These are phyloP conservation scores for Acanthamoeba castellanii DNA, from an alignment of 208 protist species.

Conservation along the genomic window DNA sequence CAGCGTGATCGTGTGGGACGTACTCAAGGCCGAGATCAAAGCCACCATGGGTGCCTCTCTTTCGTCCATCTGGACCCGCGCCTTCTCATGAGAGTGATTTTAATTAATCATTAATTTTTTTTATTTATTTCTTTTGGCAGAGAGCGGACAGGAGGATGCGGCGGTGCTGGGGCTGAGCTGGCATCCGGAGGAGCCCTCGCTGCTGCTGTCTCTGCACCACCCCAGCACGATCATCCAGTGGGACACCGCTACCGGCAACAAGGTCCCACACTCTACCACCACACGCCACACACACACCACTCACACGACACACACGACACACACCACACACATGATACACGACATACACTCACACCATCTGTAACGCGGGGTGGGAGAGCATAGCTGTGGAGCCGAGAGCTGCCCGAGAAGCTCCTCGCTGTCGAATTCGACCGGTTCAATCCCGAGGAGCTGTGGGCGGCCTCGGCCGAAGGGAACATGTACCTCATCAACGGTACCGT, in stretches of 20 bases:
- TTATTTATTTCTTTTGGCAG: neutral
- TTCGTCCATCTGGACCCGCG: neutral
- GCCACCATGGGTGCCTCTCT: constrained; percentile 32
- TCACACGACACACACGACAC: no score
- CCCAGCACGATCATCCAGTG: neutral
- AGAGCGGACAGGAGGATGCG: constrained; percentile 11
- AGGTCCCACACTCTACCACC: neutral
- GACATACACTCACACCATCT: neutral
- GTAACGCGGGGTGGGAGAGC: neutral
- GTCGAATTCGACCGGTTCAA: constrained; percentile 55
- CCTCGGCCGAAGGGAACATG: neutral
- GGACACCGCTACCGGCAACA: constrained; percentile 28
- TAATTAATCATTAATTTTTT: neutral
- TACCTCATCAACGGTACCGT: constrained; percentile 29
- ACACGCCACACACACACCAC: neutral
- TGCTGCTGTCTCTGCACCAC: neutral
- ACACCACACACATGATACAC: neutral
- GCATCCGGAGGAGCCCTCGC: neutral
- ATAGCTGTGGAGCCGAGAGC: constrained; percentile 41
- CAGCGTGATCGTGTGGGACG: constrained; percentile 74
- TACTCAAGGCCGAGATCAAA: constrained; percentile 76
- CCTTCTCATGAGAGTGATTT: neutral
- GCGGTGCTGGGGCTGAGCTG: neutral
- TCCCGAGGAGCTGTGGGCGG: constrained; percentile 40
- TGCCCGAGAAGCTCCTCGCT: neutral